Evolutionary conservation across 192 early-diverging fungal genomes (phyloP), one percentile per base, ranked within the genome.

Genomic region (Rhizophagus sp.): DNA sequence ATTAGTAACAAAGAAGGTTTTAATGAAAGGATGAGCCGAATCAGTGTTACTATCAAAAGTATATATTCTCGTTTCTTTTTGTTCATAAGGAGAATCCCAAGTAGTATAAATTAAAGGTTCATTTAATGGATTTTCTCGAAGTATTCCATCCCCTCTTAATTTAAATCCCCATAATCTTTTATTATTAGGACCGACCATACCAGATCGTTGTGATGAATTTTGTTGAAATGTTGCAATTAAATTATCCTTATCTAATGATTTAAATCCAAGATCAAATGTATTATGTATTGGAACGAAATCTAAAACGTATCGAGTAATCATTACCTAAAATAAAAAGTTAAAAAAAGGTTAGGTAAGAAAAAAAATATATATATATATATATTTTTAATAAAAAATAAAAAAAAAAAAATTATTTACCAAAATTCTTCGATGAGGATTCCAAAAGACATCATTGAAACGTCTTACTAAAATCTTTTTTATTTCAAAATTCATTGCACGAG

Each of bases 271-370:
- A 27, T 65, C 63, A 15, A 65, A 65, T 65, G 25, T 27, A 65
- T 65, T 65, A 30, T 65, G 11, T 27, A 65, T 65, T 27, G 63
- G 63, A 15, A 65, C 63, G 63, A 65, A 65, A 65, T 65, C 63
- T 30, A 65, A 65, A 0, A 65, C 11, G 13, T 65, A 65, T 65
- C 63, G n/a, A 4, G 63, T 65, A 24, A 65, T 65, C 27, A 65
- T 13, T 13, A 65, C 63, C 63, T 65, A 24, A 9, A 33, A 9
- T 7, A 27, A 27, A 65, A 13, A 13, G 13, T 0, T 33, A 27
- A 27, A 25, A 27, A 8, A 25, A 65, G 1, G 19, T 27, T 13
- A 65, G n/a, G 11, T 2, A 27, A 65, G 30, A 0, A 6, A 27
- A 6, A 30, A 65, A 2, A 25, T 30, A 30, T 30, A 30, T 30